phyloP scores from a whole-genome alignment of 331 rosid genomes.

The Prunus yedoensis region DNA sequence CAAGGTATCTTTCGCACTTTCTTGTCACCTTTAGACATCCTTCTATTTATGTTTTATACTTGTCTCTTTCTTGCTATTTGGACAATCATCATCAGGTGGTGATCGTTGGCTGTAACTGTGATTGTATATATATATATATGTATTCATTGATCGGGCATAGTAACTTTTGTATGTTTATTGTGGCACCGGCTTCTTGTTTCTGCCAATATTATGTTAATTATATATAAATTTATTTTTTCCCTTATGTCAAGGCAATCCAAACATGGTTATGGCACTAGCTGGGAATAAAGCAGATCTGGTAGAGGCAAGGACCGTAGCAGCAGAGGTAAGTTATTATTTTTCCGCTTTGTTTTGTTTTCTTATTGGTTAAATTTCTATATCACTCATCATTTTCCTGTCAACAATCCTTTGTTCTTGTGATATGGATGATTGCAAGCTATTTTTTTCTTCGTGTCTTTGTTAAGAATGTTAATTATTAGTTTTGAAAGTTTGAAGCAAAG shows the following conservation, averaged over 20 bases:
- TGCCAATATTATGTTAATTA: neutral
- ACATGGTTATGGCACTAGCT: slow-evolving; percentile 69
- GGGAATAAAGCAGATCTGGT: slow-evolving; percentile 61
- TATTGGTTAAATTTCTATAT: neutral
- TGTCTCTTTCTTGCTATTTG: neutral
- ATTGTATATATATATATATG: neutral
- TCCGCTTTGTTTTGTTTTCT: neutral
- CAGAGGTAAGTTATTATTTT: slow-evolving; percentile 43
- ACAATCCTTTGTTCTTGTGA: neutral
- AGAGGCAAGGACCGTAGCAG: slow-evolving; percentile 49
- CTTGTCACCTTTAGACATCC: neutral
- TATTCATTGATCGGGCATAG: neutral
- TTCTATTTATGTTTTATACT: neutral
- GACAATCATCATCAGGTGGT: too few species aligned
- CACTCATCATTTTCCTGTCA: neutral
- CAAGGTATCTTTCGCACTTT: slow-evolving; percentile 39
- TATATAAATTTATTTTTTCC: neutral
- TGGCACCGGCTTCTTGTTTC: neutral
- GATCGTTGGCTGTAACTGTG: neutral
- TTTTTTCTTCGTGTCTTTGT: neutral
- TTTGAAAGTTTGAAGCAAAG: neutral
- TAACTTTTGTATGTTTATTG: neutral
- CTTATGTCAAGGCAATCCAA: slow-evolving; percentile 46
- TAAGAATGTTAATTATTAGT: neutral
- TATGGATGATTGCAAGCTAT: neutral